Evolutionary conservation across 2,329 filamentous ascomycete genomes (phyloP), one percentile per base, ranked within the genome.

Genomic region (Xylariaceae sp.): DNA sequence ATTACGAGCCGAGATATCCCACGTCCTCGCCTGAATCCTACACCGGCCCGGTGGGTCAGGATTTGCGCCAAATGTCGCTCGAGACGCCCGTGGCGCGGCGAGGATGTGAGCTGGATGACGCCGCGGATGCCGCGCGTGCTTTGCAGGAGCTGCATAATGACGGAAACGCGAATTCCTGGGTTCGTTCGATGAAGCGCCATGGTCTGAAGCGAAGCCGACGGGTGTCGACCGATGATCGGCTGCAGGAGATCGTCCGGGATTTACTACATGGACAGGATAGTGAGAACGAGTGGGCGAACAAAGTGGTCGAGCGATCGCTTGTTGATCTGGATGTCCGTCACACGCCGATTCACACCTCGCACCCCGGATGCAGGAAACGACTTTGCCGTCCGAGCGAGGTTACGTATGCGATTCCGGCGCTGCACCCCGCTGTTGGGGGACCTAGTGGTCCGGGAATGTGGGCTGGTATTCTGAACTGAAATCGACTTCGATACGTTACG

Each of bases 221-320:
- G 11, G 67, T 75, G 6, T 87, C 84, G 11, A 77, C 82, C 57
- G 85, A 88, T 59, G 75, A 78, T 59, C 74, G 77, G n/a, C 76
- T 87, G 7, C 86, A 89, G 68, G 84, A 88, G 61, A 86, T 87
- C 60, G 86, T 89, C 9, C 84, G 86, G 56, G 81, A 85, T 55
- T 77, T 89, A 66, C 75, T 89, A 34, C 72, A 56, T 63, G 69
- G 72, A 61, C 71, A 68, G 47, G 68, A 68, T 39, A 66, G 72
- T 65, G 67, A 74, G 69, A 60, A 74, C 68, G 69, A 70, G 65
- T 70, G 68, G 63, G 57, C 75, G 65, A 61, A 73, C 66, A 59
- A 71, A 66, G 72, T 78, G 72, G 67, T 77, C 35, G 72, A 74
- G 61, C 72, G 73, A 58, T 75, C 56, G 7, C 30, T 61, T 18